Percentiles rank a stretch among this genome's conserved stretches.
Evolutionary conservation across 257 asterid species (phyloP).

Genomic region (Solanum sparsipilum): DNA sequence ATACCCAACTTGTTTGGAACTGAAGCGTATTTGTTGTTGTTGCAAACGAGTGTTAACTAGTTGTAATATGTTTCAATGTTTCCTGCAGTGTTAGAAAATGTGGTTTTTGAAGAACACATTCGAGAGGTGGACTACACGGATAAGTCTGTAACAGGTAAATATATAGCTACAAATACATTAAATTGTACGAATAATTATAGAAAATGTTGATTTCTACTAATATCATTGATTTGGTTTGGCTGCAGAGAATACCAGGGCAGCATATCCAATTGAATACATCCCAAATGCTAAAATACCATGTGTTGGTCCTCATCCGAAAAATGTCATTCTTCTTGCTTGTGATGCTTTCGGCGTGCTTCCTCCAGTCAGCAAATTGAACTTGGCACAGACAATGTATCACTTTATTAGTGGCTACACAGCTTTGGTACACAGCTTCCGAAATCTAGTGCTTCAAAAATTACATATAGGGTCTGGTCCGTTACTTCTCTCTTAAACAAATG

Average conservation of each 20-base stretch:
- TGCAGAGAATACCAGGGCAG: constrained; percentile 88
- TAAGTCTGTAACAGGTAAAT: constrained; percentile 82
- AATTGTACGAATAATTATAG: not conserved
- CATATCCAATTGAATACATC: constrained; percentile 85
- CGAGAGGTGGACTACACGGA: constrained; percentile 78
- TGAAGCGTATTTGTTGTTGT: not conserved
- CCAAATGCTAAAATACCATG: constrained; percentile 90
- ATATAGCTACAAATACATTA: not conserved
- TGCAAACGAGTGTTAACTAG: not conserved
- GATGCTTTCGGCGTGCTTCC: constrained; percentile 98
- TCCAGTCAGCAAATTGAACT: constrained; percentile 78
- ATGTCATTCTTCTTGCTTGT: constrained; percentile 80
- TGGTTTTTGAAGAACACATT: constrained; percentile 84
- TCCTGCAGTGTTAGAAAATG: constrained; percentile 67
- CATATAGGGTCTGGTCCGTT: not conserved
- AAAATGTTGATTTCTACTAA: not conserved
- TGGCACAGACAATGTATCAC: constrained; percentile 90
- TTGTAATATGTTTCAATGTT: not conserved
- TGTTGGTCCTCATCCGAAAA: constrained; percentile 92
- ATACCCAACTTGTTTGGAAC: not conserved
- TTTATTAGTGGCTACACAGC: constrained; percentile 97
- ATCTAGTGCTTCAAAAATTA: not conserved
- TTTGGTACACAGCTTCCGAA: constrained; percentile 26
- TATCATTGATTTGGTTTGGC: not conserved
- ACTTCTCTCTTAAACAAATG: no score